Base-by-base conservation (phyloP, 1,284 basidiomycete species). In the Phylloporus gajari region DNA sequence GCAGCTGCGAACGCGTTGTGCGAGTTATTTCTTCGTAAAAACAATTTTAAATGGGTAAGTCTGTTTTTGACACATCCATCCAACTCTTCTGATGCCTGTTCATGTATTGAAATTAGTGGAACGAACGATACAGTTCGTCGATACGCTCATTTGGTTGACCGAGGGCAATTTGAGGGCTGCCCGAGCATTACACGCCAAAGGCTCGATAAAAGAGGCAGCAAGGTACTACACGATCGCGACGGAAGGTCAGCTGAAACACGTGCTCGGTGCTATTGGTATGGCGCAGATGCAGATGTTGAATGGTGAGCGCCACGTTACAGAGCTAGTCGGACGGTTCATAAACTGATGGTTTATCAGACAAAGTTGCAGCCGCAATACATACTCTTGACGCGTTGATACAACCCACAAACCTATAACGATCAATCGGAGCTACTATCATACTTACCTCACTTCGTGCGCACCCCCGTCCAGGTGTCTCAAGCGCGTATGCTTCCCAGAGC, bases 101-200 rank as follows among this genome's bases (percentile, higher is more conserved):
- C 68, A 96, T 91, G 95, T 95, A 0, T 84, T 96, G 68, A 98
- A 98, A 85, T 86, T 98, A 25, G 96, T 96, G 7, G 97, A 98
- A 80, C 90, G 96, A 66, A 94, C 96, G 0, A 91, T 98, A 51
- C 96, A 98, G 81, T 97, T 94, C 79, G 93, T 96, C 0, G 96
- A 98, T 76, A 95, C 95, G 0, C 87, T 94, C 67, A 90, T 94
- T 0, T 83, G 93, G 66, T 88, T 94, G 63, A 93, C 89, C n/a
- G 95, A 93, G 80, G 95, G 91, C 38, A 94, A 93, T 83, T 85
- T 96, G 69, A 87, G 94, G 75, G 90, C 92, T 23, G 97, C 91
- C 2, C 89, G 96, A 25, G 91, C 95, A 23, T 89, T 92, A 21
- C 96, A 97, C 78, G 89, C 89, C 71, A 85, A 93, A 83, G 88